phyloP scores from a whole-genome alignment of 2,329 filamentous ascomycete genomes.

The Alternaria sp. region DNA sequence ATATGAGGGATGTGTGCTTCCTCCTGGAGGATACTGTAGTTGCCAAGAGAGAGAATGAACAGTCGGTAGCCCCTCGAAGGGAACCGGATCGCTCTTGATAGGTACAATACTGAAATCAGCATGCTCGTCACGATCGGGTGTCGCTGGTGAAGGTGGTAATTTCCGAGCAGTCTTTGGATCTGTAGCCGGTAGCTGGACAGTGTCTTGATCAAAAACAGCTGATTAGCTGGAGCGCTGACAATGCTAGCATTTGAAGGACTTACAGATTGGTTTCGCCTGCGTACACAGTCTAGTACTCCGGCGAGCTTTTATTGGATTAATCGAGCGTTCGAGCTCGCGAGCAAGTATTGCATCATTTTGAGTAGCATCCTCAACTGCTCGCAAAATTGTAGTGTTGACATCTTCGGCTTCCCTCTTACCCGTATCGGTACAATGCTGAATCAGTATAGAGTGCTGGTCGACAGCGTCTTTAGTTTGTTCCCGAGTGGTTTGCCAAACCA shows the following conservation, averaged over 20 bases:
- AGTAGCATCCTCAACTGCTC: background rate
- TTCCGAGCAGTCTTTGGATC: background rate
- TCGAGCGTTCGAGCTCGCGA: background rate
- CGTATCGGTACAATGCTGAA: background rate
- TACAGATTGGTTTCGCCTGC: background rate
- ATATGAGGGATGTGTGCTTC: conserved; percentile 29
- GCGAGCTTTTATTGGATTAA: conserved; percentile 1
- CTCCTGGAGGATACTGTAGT: conserved; percentile 27
- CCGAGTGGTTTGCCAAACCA: background rate
- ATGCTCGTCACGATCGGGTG: background rate
- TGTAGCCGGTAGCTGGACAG: background rate
- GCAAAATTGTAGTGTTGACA: too few species aligned
- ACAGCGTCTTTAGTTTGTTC: background rate
- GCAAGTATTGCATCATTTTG: conserved; percentile 6
- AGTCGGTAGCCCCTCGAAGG: conserved; percentile 11
- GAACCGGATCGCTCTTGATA: conserved; percentile 3
- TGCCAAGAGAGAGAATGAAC: conserved; percentile 21
- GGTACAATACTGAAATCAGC: background rate
- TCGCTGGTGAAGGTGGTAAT: too few species aligned
- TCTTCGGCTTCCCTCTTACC: background rate
- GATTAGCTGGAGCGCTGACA: background rate
- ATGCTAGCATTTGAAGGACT: fast-evolving
- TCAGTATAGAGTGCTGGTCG: background rate
- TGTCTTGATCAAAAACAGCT: background rate
- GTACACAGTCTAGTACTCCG: conserved; percentile 12